A percentile compares a stretch with the other conserved stretches of the same genome.
phyloP scores from a whole-genome alignment of 1,284 basidiomycete species.

The Ustilago trichophora region DNA sequence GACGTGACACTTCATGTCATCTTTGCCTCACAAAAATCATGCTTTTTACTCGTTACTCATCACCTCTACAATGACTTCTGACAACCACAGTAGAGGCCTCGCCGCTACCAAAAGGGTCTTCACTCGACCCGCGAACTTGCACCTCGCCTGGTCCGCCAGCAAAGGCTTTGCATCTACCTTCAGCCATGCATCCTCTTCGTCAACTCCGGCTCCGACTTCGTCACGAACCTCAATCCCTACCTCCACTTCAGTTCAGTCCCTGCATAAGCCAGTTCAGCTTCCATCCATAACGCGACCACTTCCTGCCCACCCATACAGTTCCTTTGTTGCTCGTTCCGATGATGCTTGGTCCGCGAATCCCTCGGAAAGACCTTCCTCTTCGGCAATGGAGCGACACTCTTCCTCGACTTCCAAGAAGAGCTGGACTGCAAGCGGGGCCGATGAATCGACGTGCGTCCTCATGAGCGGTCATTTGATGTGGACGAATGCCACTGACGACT shows the following conservation, averaged over 20 bases:
- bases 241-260: too few relatives aligned
- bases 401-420: neutral
- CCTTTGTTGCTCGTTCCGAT: neutral
- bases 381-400: neutral
- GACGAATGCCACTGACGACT: neutral
- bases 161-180: neutral
- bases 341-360: neutral
- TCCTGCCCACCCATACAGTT: slow-evolving; percentile 13
- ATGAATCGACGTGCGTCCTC: neutral
- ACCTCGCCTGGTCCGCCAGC: slow-evolving; percentile 18
- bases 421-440: neutral
- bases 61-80: neutral
- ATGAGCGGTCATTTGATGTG: slow-evolving; percentile 17
- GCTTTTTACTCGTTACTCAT: too few relatives aligned
- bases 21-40: too few relatives aligned
- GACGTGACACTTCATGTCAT: too few relatives aligned
- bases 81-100: neutral
- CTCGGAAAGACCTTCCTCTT: neutral
- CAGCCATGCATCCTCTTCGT: neutral
- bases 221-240: neutral
- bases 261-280: neutral
- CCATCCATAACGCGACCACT: neutral
- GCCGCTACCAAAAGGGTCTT: slow-evolving; percentile 10
- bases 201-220: too few relatives aligned
- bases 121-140: slow-evolving; percentile 22